Percentiles rank a stretch among this genome's conserved stretches.
Conservation (phyloP, 768 basidiomycete species). For the Suillus plorans region DNA sequence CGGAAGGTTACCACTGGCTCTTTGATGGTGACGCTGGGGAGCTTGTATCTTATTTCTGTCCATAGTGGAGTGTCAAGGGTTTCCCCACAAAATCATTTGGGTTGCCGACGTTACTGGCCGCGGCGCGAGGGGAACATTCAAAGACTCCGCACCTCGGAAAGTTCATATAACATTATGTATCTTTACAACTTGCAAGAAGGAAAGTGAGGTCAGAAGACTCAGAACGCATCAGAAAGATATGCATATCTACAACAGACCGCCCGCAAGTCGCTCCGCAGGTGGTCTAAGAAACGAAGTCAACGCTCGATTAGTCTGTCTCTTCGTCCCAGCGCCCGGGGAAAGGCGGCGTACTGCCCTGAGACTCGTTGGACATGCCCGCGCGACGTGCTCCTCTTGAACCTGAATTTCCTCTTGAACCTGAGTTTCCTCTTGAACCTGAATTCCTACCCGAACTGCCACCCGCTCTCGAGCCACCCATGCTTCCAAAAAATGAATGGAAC, state of each 20-base stretch:
- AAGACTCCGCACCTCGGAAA: neutral
- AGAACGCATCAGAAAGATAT: neutral
- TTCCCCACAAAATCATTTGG: too few species aligned
- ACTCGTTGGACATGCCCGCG: constrained; percentile 8
- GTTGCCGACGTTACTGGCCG: too few species aligned
- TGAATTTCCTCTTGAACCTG: constrained; percentile 13
- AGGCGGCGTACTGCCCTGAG: constrained; percentile 16
- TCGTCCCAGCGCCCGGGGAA: constrained; percentile 37
- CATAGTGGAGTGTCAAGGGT: too few species aligned
- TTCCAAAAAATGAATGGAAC: constrained; percentile 31
- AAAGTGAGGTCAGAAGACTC: neutral
- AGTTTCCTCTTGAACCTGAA: constrained; percentile 11
- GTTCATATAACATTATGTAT: neutral
- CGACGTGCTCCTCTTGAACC: constrained; percentile 14
- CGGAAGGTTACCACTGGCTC: neutral
- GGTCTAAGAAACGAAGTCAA: neutral
- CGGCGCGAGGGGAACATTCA: neutral
- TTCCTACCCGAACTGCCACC: constrained; percentile 14
- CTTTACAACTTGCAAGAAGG: constrained; percentile 1
- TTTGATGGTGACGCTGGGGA: too few species aligned
- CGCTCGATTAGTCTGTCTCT: constrained; percentile 28
- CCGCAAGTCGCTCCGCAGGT: neutral
- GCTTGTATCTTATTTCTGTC: too few species aligned
- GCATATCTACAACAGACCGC: neutral
- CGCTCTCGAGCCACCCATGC: constrained; percentile 16